phyloP scores from a whole-genome alignment of 192 early-diverging fungal genomes.

The Gamsiella multidivaricata region DNA sequence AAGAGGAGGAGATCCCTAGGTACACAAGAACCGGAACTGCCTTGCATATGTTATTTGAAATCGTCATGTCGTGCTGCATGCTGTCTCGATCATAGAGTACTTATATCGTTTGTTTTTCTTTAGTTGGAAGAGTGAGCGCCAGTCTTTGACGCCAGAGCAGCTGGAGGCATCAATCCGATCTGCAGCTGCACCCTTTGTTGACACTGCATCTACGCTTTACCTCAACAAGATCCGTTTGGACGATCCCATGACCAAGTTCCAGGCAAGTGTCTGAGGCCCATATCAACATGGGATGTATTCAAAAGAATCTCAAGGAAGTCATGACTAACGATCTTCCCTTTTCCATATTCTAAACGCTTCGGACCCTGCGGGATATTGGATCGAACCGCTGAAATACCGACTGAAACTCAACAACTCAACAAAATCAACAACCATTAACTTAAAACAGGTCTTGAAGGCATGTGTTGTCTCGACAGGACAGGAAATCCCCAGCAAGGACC shows the following conservation, averaged over 20 bases:
- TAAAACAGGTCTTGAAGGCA: constrained; percentile 46
- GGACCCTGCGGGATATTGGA: too few species aligned
- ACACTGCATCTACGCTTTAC: constrained; percentile 4
- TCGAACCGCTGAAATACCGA: not conserved
- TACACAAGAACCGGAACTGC: constrained; percentile 7
- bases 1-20: constrained; percentile 25
- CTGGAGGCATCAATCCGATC: constrained; percentile 39
- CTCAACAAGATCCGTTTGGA: constrained; percentile 26
- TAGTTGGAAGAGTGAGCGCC: constrained; percentile 49
- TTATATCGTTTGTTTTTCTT: not conserved
- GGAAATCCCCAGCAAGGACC: constrained; percentile 50
- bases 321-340: not conserved
- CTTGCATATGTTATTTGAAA: not conserved
- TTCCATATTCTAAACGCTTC: not conserved
- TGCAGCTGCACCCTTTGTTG: constrained; percentile 33
- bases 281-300: too few species aligned
- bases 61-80: not conserved
- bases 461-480: constrained; percentile 35
- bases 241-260: constrained; percentile 36
- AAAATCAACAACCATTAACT: not conserved
- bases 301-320: too few species aligned
- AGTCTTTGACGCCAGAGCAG: constrained; percentile 25
- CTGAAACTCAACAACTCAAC: not conserved
- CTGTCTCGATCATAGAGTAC: not conserved
- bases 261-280: constrained; percentile 28